Evolutionary conservation across 2,329 filamentous ascomycete genomes (phyloP), one percentile per base, ranked within the genome.

Genomic region (Raffaelea albimanens): DNA sequence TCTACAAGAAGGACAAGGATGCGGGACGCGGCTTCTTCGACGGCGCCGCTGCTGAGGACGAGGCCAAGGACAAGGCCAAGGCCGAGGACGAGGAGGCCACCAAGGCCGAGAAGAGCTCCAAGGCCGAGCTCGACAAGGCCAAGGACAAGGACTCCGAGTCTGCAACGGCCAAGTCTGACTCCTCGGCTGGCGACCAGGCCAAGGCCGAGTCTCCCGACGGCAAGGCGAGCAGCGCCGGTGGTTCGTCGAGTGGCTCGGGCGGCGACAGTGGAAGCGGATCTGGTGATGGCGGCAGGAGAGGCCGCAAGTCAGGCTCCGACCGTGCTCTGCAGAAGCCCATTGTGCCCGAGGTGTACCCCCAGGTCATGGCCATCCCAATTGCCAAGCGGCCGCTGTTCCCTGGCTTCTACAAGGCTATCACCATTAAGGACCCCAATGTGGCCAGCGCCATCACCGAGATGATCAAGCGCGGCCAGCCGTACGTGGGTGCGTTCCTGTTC

Each of bases 391-490:
- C 93, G 11, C 71, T 98, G 13, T 98, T 97, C 67, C 93, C 93
- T 1, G 93, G 93, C 1, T 98, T 97, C 67, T 98, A 98, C 72
- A 98, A 98, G 68, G 91, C 93, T 10, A 93, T 98, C 56, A 98
- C 91, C 3, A 95, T 98, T 56, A 84, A 87, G 61, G 89, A 98
- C 60, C 87, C 86, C 18, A 86, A 93, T 57, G 93, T 98, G 33
- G 85, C 90, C 14, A 82, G 83, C 36, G 93, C 93, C 20, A 95
- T 98, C 55, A 85, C 90, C 50, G 94, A 98, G 62, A 93, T 95
- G 76, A 87, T 97, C 63, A 95, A 95, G 73, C 78, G 91, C 45
- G 93, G 93, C 1, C 94, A 98, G 65, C 94, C 91, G 21, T 98
- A 98, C 59, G 88, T 98, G 38, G 93, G 93, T 53, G 91, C 90